Conservation (phyloP, 345 rosid species). For the Gossypium herbaceum region DNA sequence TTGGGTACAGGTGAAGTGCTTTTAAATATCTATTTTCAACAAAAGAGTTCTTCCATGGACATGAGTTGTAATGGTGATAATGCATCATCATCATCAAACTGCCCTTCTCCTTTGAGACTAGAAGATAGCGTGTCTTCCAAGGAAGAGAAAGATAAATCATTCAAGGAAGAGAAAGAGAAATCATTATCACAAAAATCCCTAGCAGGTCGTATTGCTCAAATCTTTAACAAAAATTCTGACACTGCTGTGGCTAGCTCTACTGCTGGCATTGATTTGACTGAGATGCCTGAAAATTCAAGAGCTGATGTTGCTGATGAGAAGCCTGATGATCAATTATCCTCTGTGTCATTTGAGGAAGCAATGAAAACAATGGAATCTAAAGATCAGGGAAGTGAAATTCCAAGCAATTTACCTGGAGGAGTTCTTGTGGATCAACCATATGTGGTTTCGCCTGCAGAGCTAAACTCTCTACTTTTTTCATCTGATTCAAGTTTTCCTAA, state of each 20-base stretch:
- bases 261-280: conserved; percentile 44
- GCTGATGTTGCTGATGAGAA: conserved; percentile 36
- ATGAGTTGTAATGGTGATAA: conserved; percentile 26
- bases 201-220: conserved; percentile 72
- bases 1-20: conserved; percentile 74
- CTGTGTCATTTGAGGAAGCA: conserved; percentile 55
- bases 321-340: conserved; percentile 46
- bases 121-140: conserved; percentile 47
- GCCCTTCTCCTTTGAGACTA: conserved; percentile 40
- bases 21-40: conserved; percentile 55
- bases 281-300: conserved; percentile 40
- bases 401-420: conserved; percentile 80
- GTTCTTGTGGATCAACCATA: conserved; percentile 68
- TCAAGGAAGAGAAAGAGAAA: conserved; percentile 47
- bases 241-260: conserved; percentile 21
- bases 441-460: conserved; percentile 53
- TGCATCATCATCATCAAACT: conserved; percentile 32
- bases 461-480: conserved; percentile 63
- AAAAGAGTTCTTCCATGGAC: conserved; percentile 43
- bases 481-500: conserved; percentile 62
- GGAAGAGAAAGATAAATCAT: conserved; percentile 41
- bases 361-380: conserved; percentile 60
- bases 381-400: conserved; percentile 61
- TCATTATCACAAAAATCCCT: conserved; percentile 42
- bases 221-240: conserved; percentile 61